Evolutionary conservation across 208 protist genomes (phyloP), one percentile per base, ranked within the genome.

Genomic region (Crithidia thermophila): DNA sequence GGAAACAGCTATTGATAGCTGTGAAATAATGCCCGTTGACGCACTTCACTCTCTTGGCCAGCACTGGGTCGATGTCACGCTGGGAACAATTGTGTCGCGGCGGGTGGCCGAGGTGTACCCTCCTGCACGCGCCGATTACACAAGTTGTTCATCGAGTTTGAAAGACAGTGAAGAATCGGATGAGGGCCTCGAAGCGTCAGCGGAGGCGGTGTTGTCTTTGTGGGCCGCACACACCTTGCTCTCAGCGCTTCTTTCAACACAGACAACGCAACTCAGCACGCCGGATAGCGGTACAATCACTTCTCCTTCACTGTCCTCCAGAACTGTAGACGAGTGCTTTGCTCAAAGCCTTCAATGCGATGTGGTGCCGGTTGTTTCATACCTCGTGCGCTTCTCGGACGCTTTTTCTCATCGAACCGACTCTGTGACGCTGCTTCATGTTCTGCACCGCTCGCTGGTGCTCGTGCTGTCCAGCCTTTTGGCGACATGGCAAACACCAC

Each of bases 141-240:
- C n/a, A n/a, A n/a, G n/a, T n/a, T n/a, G n/a, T n/a, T n/a, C n/a
- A n/a, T n/a, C n/a, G 8, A 36, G 0, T 0, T 30, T 25, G 20
- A 23, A 8, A 9, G 57, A 30, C 4, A 21, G 16, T 10, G 43
- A 18, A 30, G 33, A 11, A 16, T 18, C 14, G 20, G n/a, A n/a
- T n/a, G n/a, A n/a, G n/a, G n/a, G n/a, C n/a, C n/a, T n/a, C n/a
- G n/a, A n/a, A n/a, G 31, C 60, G 30, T 28, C 43, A 16, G 33
- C 63, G 21, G 68, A 75, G 34, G 39, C 27, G 28, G 43, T 75
- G n/a, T 27, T 75, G 8, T 40, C 68, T 13, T 47, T 25, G n/a
- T 75, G 68, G 68, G 68, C 52, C 4, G 68, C 60, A n/a, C 60
- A 75, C 28, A 57, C 43, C 21, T 31, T 75, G 8, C 52, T 75